Evolutionary conservation across 805 yeast genomes (phyloP), one percentile per base, ranked within the genome.

Genomic region (Metschnikowia lunata): DNA sequence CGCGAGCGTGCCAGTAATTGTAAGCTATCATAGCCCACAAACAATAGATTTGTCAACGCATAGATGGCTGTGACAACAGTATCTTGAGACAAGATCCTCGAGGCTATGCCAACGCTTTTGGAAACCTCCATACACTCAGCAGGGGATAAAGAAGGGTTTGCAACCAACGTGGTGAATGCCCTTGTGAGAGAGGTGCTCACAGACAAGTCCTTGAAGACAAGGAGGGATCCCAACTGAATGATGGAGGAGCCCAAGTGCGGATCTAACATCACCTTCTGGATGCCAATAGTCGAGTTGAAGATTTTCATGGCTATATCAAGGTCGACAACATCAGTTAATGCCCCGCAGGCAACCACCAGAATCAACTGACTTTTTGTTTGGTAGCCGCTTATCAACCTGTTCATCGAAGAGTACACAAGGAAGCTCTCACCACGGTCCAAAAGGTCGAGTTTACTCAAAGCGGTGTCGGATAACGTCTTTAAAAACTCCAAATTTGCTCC

Each of bases 11-110:
- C 52, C 39, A 53, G 63, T n/a, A 59, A 47, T 42, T 61, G 64
- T 30, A 57, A 54, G 39, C 59, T 66, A 54, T 66, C 75, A 47
- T 65, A 76, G 12, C 75, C 82, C 42, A 72, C 77, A 40, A 83
- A 77, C 29, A 91, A 65, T 47, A 85, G 62, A 59, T 93, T 93
- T 14, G 86, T 80, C 50, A 91, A 72, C 0, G 95, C 82, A 64
- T 93, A 93, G 40, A 93, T 80, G 1, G 91, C 78, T 7, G 96
- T 83, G 8, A 89, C 86, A 18, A 85, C 82, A 1, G 87, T 79
- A 58, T 89, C 97, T 57, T 88, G 91, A 14, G 89, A 79, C 42
- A 85, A 69, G 8, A 79, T 77, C 45, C 76, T 78, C 52, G 87
- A 69, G 3, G 90, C 88, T 39, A 76, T 61, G 0, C 90, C 85